Evolutionary conservation across 2,329 filamentous ascomycete species (phyloP).

Genomic region (Aspergillus carbonarius): DNA sequence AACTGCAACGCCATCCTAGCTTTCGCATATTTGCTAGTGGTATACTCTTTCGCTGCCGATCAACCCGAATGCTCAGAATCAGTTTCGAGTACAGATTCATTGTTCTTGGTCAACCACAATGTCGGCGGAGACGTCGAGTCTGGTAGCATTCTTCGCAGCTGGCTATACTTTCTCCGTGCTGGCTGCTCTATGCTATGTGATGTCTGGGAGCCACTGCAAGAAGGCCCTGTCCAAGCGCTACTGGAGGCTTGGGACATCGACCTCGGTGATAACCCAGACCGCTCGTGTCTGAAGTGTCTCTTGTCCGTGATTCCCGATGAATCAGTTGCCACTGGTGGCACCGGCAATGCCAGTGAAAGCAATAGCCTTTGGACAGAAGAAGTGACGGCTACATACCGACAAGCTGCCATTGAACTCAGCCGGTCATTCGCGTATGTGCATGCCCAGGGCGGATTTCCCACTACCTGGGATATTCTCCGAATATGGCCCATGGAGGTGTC

Average conservation of each 20-base stretch:
- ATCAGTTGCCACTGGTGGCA: background rate
- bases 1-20: conserved; percentile 7
- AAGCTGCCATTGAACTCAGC: background rate
- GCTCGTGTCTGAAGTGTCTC: background rate
- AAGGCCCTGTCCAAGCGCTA: background rate
- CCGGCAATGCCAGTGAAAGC: background rate
- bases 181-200: conserved; percentile 9
- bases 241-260: background rate
- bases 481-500: conserved; percentile 7
- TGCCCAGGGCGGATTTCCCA: background rate
- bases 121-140: background rate
- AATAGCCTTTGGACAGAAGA: background rate
- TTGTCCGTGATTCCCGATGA: background rate
- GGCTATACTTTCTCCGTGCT: conserved; percentile 6
- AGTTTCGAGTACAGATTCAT: background rate
- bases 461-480: conserved; percentile 5
- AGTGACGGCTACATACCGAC: background rate
- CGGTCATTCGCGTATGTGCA: background rate
- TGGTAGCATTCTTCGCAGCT: background rate
- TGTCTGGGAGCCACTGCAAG: background rate
- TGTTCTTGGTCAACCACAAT: background rate
- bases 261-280: background rate
- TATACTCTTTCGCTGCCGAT: background rate
- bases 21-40: conserved; percentile 1
- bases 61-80: no score